phyloP scores from a whole-genome alignment of 805 yeast genomes.

The Cyberlindnera galapagoensis region DNA sequence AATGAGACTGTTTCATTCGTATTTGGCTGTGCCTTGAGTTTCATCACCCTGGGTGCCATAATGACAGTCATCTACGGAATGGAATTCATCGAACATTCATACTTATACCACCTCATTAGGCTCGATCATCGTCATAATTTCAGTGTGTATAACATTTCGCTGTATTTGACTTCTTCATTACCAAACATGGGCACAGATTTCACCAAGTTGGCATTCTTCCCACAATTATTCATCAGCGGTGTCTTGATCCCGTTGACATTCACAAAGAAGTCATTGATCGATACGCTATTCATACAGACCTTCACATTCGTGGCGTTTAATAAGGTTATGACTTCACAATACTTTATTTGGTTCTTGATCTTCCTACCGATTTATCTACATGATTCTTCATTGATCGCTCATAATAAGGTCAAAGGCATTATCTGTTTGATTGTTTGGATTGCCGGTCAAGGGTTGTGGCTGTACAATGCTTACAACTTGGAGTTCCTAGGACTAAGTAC shows the following conservation, averaged over 20 bases:
- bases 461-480: conserved; percentile 64
- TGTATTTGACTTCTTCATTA: conserved; percentile 53
- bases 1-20: conserved; percentile 35
- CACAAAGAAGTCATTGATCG: conserved; percentile 36
- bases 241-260: conserved; percentile 50
- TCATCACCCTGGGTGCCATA: conserved; percentile 38
- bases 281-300: conserved; percentile 68
- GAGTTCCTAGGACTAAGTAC: conserved; percentile 73
- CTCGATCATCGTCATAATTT: conserved; percentile 95
- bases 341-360: conserved; percentile 90
- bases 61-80: conserved; percentile 71
- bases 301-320: conserved; percentile 71
- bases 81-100: conserved; percentile 72
- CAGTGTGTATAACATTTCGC: conserved; percentile 71
- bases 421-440: conserved; percentile 54
- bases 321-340: conserved; percentile 89
- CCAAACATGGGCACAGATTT: conserved; percentile 20
- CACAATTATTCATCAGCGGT: conserved; percentile 63
- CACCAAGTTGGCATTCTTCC: conserved; percentile 68
- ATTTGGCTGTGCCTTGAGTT: conserved; percentile 34
- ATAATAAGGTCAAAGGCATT: conserved; percentile 31
- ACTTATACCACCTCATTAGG: conserved; percentile 74
- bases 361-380: conserved; percentile 70
- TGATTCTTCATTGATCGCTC: conserved; percentile 31
- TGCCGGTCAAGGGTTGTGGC: conserved; percentile 68